Evolutionary conservation across 768 basidiomycete genomes (phyloP), one percentile per base, ranked within the genome.

Genomic region (Rossbeevera mucosa): DNA sequence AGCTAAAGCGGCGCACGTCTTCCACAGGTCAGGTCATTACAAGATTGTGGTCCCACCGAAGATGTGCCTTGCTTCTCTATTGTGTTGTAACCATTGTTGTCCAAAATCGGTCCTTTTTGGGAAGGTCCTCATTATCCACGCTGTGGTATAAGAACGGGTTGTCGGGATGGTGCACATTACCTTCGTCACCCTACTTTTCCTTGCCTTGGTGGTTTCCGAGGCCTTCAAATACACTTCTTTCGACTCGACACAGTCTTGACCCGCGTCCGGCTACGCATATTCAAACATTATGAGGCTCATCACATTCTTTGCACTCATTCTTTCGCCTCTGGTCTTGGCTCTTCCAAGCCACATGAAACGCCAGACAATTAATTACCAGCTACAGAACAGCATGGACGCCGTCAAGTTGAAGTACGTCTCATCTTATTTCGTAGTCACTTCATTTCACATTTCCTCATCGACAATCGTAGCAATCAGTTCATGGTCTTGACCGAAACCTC

Each of bases 371-470:
- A 40, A 59, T 28, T 25, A 72, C 73, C 49, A 54, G 50, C 61
- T 72, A 36, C 66, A 68, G 47, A 77, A 76, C 64, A 73, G 75
- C 48, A 64, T 74, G 49, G 74, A 70, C 51, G 73, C 74, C 42
- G 68, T 76, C 51, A 67, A 67, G 14, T 56, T 70, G 25, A 78
- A 76, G 78, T 74, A 30, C 30, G 71, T 62, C 20, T 9, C n/a
- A n/a, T 38, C 30, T 33, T 22, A 20, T 38, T 33, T 20, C n/a
- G 26, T 3, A 16, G 12, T 22, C 18, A n/a, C n/a, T n/a, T n/a
- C n/a, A n/a, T n/a, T n/a, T n/a, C n/a, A n/a, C 13, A 16, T 29
- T 22, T 47, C 43, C 57, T 60, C 20, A 57, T n/a, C 2, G 5
- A 20, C 50, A 51, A 7, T 51, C 20, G 13, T 44, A 66, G 66